Percentiles rank a stretch among this genome's conserved stretches.
phyloP scores from a whole-genome alignment of 2,329 filamentous ascomycete genomes.

The Ambrosiella xylebori region DNA sequence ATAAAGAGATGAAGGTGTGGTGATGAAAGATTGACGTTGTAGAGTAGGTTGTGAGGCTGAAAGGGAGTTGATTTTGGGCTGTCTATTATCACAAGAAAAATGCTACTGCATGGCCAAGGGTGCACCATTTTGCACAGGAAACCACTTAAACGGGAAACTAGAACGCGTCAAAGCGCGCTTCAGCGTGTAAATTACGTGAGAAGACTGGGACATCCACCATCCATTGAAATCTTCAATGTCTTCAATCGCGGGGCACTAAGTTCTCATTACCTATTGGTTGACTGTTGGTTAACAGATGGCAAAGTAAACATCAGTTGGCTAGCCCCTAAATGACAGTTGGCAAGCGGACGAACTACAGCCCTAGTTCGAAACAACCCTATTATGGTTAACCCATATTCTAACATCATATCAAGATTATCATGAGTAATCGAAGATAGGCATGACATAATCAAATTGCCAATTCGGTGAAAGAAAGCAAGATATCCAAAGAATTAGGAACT shows the following conservation, averaged over 20 bases:
- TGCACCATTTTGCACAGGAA: background rate
- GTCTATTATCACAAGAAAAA: constrained; percentile 1
- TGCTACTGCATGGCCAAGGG: background rate
- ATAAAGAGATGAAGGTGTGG: background rate
- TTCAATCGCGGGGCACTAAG: background rate
- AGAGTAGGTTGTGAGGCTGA: constrained; percentile 3
- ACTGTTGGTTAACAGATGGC: background rate
- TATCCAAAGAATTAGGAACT: no score
- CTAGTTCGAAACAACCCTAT: background rate
- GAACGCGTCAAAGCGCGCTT: constrained; percentile 8
- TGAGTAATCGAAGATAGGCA: no score
- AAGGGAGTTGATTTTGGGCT: background rate
- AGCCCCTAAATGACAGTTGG: constrained; percentile 3
- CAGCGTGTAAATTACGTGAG: constrained; percentile 8
- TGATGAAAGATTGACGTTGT: background rate
- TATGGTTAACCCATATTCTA: background rate
- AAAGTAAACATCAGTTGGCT: constrained; percentile 1
- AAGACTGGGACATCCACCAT: background rate
- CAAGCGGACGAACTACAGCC: background rate
- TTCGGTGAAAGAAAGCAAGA: background rate
- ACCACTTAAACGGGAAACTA: constrained; percentile 9
- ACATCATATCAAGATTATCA: background rate
- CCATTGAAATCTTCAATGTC: background rate
- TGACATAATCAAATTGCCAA: background rate
- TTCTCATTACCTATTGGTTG: no score